Evolutionary conservation across 768 basidiomycete genomes (phyloP).

Genomic region (Calvatia gigantea): DNA sequence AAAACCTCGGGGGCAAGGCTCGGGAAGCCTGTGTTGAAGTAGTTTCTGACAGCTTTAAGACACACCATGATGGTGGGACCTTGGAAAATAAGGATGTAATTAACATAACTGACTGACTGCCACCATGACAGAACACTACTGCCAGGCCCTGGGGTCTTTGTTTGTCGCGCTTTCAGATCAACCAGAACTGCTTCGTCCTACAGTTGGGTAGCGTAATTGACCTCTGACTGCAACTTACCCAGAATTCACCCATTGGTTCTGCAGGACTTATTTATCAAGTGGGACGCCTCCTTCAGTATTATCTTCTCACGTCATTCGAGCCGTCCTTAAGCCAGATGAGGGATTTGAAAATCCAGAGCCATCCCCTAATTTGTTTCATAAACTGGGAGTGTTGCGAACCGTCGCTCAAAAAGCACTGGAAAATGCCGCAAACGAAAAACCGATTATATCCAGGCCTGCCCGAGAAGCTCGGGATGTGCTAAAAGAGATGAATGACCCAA

Average conservation of each 20-base stretch:
- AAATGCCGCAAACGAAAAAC: constrained; percentile 63
- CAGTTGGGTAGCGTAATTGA: constrained; percentile 59
- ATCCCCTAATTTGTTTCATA: constrained; percentile 59
- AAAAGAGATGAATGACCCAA: constrained; percentile 40
- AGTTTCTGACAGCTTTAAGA: constrained; percentile 74
- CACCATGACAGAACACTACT: constrained; percentile 56
- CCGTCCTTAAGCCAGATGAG: constrained; percentile 48
- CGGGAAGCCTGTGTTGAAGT: constrained; percentile 73
- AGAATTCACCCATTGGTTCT: constrained; percentile 10
- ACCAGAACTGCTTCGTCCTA: constrained; percentile 57
- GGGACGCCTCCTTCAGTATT: constrained; percentile 68
- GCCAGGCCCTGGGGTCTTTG: constrained; percentile 58
- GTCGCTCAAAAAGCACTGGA: constrained; percentile 75
- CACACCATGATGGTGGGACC: constrained; percentile 57
- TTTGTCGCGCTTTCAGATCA: constrained; percentile 61
- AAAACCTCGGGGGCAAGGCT: constrained; percentile 76
- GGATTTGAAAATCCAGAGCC: constrained; percentile 32
- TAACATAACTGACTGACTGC: not conserved
- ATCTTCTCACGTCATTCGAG: constrained; percentile 57
- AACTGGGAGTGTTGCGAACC: constrained; percentile 52
- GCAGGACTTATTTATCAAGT: constrained; percentile 57
- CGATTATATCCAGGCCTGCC: constrained; percentile 73
- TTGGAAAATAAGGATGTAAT: not conserved
- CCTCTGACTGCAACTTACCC: not conserved
- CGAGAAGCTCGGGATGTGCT: constrained; percentile 79